Base-by-base conservation (phyloP, 2,329 filamentous ascomycete genomes). In the Cladosporium sp. region DNA sequence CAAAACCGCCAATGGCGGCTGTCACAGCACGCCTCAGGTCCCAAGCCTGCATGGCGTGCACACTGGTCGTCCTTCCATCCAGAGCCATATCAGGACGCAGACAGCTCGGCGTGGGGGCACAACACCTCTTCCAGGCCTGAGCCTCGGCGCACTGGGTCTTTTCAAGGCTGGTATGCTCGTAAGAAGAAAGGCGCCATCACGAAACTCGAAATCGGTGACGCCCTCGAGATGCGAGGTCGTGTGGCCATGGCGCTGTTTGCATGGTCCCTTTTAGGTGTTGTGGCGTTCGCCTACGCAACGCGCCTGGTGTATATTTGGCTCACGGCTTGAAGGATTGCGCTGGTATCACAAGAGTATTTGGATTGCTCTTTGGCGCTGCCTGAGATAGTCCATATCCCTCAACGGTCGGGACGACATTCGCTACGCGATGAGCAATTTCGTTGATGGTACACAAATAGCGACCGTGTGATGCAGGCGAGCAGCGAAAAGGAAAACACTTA, bases 171-270 rank as follows among this genome's bases (percentile, higher is more conserved):
- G 80, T 76, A 78, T 68, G 63, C 77, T 21, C 69, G 76, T 24
- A 80, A 77, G 72, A 82, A 80, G 72, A 79, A 81, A 51, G 71
- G 84, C 67, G 87, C 88, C 74, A 79, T 91, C 63, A 83, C 88
- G 72, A 84, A 79, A 74, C 80, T 88, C 80, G 86, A 91, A 74
- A 82, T 88, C 18, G 81, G 81, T 3, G 87, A 90, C 72, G 88
- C 88, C 3, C 87, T 91, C 69, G 83, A 85, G 74, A 80, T 90
- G 74, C 82, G 86, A 28, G 78, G 80, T 12, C 79, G 78, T 24
- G 82, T 90, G n/a, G 77, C 89, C 28, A 73, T 83, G 4, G 79
- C 77, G 1, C 73, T 90, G 71, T 79, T 78, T 10, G 72, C 82
- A 21, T 70, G 79, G 32, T 70, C 73, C 4, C 70, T 72, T 11